phyloP scores from a whole-genome alignment of 495 filamentous ascomycete species.

The Talaromyces wortmannii region DNA sequence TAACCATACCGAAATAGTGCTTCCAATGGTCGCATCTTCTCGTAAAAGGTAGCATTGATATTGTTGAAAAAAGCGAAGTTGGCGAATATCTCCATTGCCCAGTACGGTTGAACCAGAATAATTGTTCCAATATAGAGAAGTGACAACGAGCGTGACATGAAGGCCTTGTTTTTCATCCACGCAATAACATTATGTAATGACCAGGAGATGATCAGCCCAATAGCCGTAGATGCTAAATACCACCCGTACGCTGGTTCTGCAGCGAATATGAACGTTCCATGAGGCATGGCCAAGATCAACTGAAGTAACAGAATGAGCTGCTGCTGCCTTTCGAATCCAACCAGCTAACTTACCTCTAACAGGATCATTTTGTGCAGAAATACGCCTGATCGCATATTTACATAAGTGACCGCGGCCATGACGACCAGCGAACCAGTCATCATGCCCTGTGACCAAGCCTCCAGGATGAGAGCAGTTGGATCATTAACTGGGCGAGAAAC shows the following conservation, averaged over 20 bases:
- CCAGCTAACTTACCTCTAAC: conserved; percentile 15
- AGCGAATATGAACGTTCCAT: conserved; percentile 42
- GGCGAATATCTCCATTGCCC: conserved; percentile 41
- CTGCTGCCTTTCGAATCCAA: neutral
- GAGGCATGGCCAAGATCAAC: conserved; percentile 13
- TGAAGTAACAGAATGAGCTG: neutral
- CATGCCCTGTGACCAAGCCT: conserved; percentile 26
- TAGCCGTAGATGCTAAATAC: conserved; percentile 37
- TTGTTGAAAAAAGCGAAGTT: conserved; percentile 44
- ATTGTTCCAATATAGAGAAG: conserved; percentile 32
- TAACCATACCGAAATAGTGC: conserved; percentile 36
- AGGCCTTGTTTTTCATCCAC: conserved; percentile 42
- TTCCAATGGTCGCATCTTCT: conserved; percentile 41
- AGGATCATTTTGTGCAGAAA: conserved; percentile 27
- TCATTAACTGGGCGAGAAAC: conserved; percentile 3
- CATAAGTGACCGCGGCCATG: conserved; percentile 18
- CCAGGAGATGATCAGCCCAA: conserved; percentile 38
- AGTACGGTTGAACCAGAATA: conserved; percentile 32
- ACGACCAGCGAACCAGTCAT: conserved; percentile 22
- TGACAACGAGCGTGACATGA: conserved; percentile 25
- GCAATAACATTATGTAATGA: conserved; percentile 42
- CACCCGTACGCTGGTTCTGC: conserved; percentile 33
- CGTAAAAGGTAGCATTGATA: conserved; percentile 37
- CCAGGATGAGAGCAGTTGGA: conserved; percentile 16
- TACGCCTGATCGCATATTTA: conserved; percentile 20